Percentiles rank a stretch among this genome's conserved stretches.
phyloP scores from a whole-genome alignment of 2,329 filamentous ascomycete genomes.

The Colletotrichum ledebouriae region DNA sequence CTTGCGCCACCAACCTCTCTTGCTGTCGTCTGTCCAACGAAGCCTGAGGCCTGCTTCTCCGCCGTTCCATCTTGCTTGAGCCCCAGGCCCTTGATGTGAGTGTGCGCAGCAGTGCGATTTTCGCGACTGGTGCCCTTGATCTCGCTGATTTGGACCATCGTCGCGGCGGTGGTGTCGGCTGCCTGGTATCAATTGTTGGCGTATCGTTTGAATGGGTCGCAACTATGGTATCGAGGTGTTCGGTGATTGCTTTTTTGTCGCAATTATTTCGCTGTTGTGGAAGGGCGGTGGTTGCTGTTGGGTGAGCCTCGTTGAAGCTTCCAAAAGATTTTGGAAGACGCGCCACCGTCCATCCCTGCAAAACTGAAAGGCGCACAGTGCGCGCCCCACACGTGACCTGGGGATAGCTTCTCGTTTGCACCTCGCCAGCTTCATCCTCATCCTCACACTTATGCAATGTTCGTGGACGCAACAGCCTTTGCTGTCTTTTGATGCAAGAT shows the following conservation, averaged over 20 bases:
- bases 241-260: conserved; percentile 19
- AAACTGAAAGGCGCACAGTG: conserved; percentile 36
- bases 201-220: conserved; percentile 28
- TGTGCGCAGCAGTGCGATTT: conserved; percentile 95
- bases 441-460: conserved; percentile 4
- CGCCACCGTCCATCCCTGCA: conserved; percentile 42
- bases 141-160: conserved; percentile 92
- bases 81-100: conserved; percentile 96
- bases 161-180: conserved; percentile 49
- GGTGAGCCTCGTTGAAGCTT: conserved; percentile 39
- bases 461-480: no score
- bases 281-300: conserved; percentile 27
- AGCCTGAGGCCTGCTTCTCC: conserved; percentile 83
- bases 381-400: conserved; percentile 42
- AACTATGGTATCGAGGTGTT: not conserved
- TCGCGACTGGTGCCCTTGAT: conserved; percentile 95
- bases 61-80: conserved; percentile 88
- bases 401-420: conserved; percentile 26
- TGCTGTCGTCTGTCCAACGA: conserved; percentile 88
- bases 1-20: conserved; percentile 77
- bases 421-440: conserved; percentile 6
- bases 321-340: conserved; percentile 44
- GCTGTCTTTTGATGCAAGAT: no score
- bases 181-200: conserved; percentile 38
- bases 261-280: conserved; percentile 12